Evolutionary conservation across 2,329 filamentous ascomycete genomes (phyloP).

Genomic region (Sporothrix phasma): DNA sequence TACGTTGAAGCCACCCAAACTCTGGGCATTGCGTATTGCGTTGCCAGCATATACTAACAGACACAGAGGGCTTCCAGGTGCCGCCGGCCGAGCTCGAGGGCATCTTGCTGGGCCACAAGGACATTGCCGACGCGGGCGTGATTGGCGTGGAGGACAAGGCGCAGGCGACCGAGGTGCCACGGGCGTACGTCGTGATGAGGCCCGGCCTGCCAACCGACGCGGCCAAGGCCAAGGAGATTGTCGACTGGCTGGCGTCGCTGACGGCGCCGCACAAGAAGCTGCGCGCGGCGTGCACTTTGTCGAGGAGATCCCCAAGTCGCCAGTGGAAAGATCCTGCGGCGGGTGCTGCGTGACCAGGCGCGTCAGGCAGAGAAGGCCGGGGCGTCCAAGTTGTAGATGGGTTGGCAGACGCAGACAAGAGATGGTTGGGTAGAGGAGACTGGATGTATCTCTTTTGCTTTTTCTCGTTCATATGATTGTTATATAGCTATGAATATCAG

Average conservation of each 20-base stretch:
- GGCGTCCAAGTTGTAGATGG: constrained; percentile 31
- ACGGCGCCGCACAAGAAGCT: constrained; percentile 52
- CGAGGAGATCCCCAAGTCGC: constrained; percentile 61
- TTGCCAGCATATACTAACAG: not conserved
- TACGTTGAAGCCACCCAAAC: too few species aligned
- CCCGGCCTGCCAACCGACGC: constrained; percentile 25
- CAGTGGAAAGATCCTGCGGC: constrained; percentile 39
- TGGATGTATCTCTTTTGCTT: not conserved
- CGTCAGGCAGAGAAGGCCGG: constrained; percentile 30
- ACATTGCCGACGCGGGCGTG: constrained; percentile 50
- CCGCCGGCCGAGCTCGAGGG: constrained; percentile 56
- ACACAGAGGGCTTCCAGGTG: constrained; percentile 59
- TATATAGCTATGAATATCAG: not conserved
- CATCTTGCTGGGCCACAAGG: constrained; percentile 32
- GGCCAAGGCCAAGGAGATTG: constrained; percentile 31
- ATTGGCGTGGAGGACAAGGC: constrained; percentile 50
- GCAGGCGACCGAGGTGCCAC: constrained; percentile 57
- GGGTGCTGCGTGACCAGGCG: constrained; percentile 32
- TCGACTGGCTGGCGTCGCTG: constrained; percentile 28
- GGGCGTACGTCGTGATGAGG: constrained; percentile 51
- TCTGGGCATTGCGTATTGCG: not conserved
- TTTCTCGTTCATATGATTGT: not conserved
- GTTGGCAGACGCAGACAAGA: not conserved
- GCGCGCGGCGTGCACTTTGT: constrained; percentile 59
- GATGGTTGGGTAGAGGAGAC: not conserved